These are phyloP conservation scores for Beauveria brongniartii DNA, from an alignment of 2,329 filamentous ascomycete species.

Conservation along the genomic window DNA sequence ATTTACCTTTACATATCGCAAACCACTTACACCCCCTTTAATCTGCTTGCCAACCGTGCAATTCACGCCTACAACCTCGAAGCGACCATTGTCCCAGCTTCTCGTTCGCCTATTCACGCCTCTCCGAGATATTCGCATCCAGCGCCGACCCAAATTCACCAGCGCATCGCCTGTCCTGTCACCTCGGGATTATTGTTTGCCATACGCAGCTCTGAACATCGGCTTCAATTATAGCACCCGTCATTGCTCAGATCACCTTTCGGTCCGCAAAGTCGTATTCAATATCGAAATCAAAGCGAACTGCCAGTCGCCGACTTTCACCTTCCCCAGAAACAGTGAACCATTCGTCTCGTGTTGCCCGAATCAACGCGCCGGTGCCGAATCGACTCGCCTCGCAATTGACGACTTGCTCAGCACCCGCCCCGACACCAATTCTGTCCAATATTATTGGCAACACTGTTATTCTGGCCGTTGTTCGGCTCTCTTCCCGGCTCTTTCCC, in stretches of 20 bases:
- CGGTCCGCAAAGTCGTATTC: constrained; percentile 10
- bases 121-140: background rate
- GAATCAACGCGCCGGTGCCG: constrained; percentile 26
- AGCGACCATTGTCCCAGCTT: background rate
- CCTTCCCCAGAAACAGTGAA: constrained; percentile 19
- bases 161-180: background rate
- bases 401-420: constrained; percentile 19
- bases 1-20: background rate
- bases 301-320: constrained; percentile 12
- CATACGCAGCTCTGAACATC: background rate
- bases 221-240: background rate
- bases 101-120: background rate
- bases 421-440: constrained; percentile 23
- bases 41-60: background rate
- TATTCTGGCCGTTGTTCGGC: constrained; percentile 25
- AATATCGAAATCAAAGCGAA: constrained; percentile 3
- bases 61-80: constrained; percentile 5
- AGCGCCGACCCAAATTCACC: background rate
- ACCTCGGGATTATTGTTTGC: background rate
- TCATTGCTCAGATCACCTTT: constrained; percentile 7
- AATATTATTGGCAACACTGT: constrained; percentile 29
- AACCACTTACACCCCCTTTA: constrained; percentile 12
- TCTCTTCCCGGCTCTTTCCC: constrained; percentile 16
- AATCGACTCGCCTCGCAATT: constrained; percentile 23
- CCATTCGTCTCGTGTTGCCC: constrained; percentile 24